Evolutionary conservation across 129 eudicot species (phyloP), one percentile per base, ranked within the genome.

Genomic region (carrot (Daucus carota)): DNA sequence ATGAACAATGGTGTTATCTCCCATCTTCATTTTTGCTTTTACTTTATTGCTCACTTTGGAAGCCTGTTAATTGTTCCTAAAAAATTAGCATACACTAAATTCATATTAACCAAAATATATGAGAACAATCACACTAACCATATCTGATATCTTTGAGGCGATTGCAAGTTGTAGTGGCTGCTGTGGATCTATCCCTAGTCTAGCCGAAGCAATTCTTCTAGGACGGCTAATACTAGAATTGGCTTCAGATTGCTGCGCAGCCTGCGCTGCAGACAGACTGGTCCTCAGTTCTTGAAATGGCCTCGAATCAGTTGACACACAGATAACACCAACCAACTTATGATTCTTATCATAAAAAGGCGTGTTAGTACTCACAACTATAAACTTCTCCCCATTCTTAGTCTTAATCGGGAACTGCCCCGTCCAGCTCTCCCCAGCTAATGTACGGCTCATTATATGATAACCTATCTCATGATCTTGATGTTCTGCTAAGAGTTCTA

Each of bases 161-260:
- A 95, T 84, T 38, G 97, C 97, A 78, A 74, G 87, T 85, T 89
- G 99, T 48, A 91, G 78, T 71, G 99, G 96, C 82, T 95, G 96
- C 73, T 95, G 94, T 47, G 96, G 94, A 88, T 89, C 99, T 81
- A 91, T 91, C 45, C 96, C 97, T 54, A 91, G 96, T 81, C 82
- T 92, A 57, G 92, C 86, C 2, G 92, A 83, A 75, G 88, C 92
- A 48, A 85, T 86, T 76, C 79, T 88, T 75, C 83, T 85, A 13
- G 87, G 85, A 76, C 89, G 82, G 72, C 87, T 86, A 73, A 81
- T 79, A 74, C 73, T 82, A 59, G 78, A 40, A 73, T 47, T 63
- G 5, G 77, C 69, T 66, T 81, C 89, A 31, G 33, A 29, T 10
- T 44, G 77, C 76, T 59, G 68, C 24, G 80, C 17, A 5, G 40